These are phyloP conservation scores for Eragrostis curvula DNA, from an alignment of 176 grass and related monocot genomes.

Conservation along the genomic window DNA sequence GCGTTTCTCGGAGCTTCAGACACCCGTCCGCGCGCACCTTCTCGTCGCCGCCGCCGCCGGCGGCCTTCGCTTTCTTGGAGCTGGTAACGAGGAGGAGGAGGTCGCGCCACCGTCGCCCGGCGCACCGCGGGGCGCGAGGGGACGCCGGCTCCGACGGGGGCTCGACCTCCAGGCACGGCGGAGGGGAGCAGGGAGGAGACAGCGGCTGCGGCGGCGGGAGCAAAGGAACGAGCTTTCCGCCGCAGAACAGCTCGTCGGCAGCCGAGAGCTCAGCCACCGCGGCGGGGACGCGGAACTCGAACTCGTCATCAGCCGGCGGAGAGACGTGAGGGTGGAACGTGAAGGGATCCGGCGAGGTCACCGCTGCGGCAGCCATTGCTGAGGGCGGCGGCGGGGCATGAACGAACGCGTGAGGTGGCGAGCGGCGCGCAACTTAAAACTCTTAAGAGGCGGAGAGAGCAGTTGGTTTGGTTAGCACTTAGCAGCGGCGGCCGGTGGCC, in stretches of 20 bases:
- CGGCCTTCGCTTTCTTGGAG: slow-evolving; percentile 28
- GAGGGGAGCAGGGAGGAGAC: neutral
- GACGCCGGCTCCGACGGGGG: slow-evolving; percentile 42
- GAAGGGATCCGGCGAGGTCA: slow-evolving; percentile 46
- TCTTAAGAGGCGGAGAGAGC: neutral
- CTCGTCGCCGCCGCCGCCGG: neutral
- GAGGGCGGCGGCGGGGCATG: slow-evolving; percentile 45
- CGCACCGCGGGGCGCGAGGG: slow-evolving; percentile 61
- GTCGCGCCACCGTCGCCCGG: slow-evolving; percentile 60
- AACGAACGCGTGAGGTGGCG: slow-evolving; percentile 33
- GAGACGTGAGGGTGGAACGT: slow-evolving; percentile 6
- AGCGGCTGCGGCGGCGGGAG: slow-evolving; percentile 1
- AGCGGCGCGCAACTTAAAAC: slow-evolving; percentile 15
- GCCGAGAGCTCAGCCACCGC: slow-evolving; percentile 57
- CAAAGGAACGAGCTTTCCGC: slow-evolving; percentile 67
- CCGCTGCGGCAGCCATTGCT: slow-evolving; percentile 54
- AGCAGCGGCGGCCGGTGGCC: slow-evolving; percentile 19
- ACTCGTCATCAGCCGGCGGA: slow-evolving; percentile 26
- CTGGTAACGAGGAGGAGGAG: slow-evolving; percentile 49
- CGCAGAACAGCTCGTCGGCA: slow-evolving; percentile 74
- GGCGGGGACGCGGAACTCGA: slow-evolving; percentile 63
- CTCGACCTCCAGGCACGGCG: slow-evolving; percentile 1
- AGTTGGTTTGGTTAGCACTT: too few species aligned
- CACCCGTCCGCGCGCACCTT: neutral
- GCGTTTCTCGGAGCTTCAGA: slow-evolving; percentile 12